phyloP scores from a whole-genome alignment of 2,329 filamentous ascomycete genomes.

The Colletotrichum brevisporum region DNA sequence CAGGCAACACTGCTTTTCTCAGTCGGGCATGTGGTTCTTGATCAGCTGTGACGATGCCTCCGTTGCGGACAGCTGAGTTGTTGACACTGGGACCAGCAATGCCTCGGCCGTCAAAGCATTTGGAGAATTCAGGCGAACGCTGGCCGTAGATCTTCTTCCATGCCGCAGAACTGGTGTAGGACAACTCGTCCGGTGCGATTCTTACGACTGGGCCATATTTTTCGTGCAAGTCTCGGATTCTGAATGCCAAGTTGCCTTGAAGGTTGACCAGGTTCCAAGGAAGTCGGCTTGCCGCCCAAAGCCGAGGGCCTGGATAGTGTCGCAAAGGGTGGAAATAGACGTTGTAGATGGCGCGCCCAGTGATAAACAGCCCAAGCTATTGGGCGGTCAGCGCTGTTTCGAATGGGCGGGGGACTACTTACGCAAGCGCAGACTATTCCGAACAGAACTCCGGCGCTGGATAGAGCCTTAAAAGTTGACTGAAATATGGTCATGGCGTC shows the following conservation, averaged over 20 bases:
- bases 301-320: slow-evolving; percentile 78
- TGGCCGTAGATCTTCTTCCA: slow-evolving; percentile 40
- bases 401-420: neutral
- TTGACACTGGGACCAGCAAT: slow-evolving; percentile 18
- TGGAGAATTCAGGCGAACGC: slow-evolving; percentile 31
- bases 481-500: neutral
- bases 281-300: slow-evolving; percentile 67
- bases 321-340: slow-evolving; percentile 67
- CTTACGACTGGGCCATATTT: slow-evolving; percentile 50
- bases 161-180: slow-evolving; percentile 31
- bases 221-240: slow-evolving; percentile 56
- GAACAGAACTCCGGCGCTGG: slow-evolving; percentile 1
- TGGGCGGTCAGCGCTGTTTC: neutral
- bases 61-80: slow-evolving; percentile 14
- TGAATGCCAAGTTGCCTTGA: slow-evolving; percentile 55
- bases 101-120: slow-evolving; percentile 27
- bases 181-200: slow-evolving; percentile 47
- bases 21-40: slow-evolving; percentile 35
- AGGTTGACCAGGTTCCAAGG: slow-evolving; percentile 58
- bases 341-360: slow-evolving; percentile 45
- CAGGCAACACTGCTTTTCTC: slow-evolving; percentile 27
- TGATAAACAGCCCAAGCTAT: neutral
- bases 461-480: neutral
- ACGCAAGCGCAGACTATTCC: neutral
- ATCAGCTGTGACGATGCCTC: slow-evolving; percentile 33